Conservation (phyloP, 331 rosid genomes). For the Pyracantha coccinea region DNA sequence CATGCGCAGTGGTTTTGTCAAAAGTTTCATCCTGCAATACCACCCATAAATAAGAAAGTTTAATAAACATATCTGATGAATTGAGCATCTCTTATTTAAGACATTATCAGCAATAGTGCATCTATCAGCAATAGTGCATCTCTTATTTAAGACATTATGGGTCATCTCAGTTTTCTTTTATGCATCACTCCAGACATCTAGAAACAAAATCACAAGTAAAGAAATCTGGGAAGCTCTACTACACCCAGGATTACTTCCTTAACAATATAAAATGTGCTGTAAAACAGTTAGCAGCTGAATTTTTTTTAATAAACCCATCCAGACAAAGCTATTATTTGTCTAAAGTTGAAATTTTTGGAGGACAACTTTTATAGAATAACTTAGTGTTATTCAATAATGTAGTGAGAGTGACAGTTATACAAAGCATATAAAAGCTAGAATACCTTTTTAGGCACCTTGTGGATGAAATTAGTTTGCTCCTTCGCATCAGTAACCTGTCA, state of each 20-base stretch:
- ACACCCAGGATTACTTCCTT: background rate
- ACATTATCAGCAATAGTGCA: background rate
- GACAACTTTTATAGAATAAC: background rate
- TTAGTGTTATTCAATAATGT: background rate
- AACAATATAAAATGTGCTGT: background rate
- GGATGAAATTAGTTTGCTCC: conserved; percentile 57
- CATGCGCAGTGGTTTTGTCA: conserved; percentile 37
- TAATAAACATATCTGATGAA: background rate
- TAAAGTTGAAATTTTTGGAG: background rate
- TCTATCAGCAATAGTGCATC: background rate
- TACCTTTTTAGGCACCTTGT: conserved; percentile 80
- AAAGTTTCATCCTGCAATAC: conserved; percentile 53
- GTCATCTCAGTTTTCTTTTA: background rate
- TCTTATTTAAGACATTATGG: background rate
- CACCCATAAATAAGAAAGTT: background rate
- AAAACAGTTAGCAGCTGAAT: background rate
- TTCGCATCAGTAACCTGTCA: conserved; percentile 57
- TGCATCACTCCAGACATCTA: background rate
- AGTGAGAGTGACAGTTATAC: background rate
- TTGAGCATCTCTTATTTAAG: background rate
- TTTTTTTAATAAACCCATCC: background rate
- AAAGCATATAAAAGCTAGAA: background rate
- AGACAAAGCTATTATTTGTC: background rate
- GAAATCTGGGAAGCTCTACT: background rate
- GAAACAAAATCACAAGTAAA: background rate